These are phyloP conservation scores for Naumovozyma baii DNA, from an alignment of 805 yeast genomes.

Conservation along the genomic window DNA sequence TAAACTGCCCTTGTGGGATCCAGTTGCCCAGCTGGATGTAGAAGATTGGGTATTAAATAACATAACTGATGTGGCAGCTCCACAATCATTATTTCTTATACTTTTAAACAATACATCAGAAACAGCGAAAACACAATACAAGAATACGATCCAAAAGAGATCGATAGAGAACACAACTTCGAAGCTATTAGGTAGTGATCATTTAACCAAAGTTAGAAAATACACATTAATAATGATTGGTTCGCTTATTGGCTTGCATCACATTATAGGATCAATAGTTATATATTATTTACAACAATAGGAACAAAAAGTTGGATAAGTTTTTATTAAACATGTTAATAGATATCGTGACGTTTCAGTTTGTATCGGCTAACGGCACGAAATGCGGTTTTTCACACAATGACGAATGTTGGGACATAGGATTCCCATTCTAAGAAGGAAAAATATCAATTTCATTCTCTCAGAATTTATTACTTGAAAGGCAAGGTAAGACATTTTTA, in stretches of 20 bases:
- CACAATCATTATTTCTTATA: no score
- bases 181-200: no score
- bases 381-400: background rate
- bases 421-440: no score
- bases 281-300: no score
- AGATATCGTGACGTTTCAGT: background rate
- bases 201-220: background rate
- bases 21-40: background rate
- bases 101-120: background rate
- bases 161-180: background rate
- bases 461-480: no score
- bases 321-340: constrained; percentile 2
- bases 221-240: background rate
- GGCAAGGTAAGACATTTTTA: no score
- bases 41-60: background rate
- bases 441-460: no score
- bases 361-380: background rate
- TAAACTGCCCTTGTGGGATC: background rate
- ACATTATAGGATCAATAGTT: no score
- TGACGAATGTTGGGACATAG: no score
- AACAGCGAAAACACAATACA: background rate
- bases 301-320: constrained; percentile 1
- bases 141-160: background rate
- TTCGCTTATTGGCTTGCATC: no score
- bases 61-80: no score